phyloP scores from a whole-genome alignment of 1,284 basidiomycete genomes.

The Ceratobasidium sp. region DNA sequence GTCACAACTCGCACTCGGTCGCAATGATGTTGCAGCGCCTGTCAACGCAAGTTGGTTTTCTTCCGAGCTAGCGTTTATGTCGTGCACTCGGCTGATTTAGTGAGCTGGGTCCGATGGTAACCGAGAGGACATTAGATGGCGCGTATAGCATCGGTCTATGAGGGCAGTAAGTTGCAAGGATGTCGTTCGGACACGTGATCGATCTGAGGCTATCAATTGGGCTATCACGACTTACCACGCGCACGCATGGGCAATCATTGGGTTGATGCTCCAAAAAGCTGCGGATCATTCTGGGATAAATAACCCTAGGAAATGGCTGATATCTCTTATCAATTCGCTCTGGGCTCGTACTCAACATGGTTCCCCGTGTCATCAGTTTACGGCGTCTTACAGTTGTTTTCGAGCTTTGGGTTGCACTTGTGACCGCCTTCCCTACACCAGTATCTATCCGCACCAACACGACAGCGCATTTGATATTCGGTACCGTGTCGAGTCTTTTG shows the following conservation, averaged over 20 bases:
- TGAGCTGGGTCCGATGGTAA: too few species aligned
- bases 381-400: neutral
- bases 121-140: too few species aligned
- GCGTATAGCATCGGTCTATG: too few species aligned
- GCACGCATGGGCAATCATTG: slow-evolving; percentile 2
- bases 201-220: neutral
- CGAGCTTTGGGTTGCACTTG: neutral
- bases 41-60: too few species aligned
- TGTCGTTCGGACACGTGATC: too few species aligned
- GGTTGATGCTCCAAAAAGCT: neutral
- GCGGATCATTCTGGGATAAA: neutral
- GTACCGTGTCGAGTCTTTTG: slow-evolving; percentile 54
- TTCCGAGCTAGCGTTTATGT: too few species aligned
- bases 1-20: too few species aligned
- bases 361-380: neutral
- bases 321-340: too few species aligned
- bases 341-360: neutral
- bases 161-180: too few species aligned
- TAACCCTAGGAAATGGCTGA: neutral
- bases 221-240: neutral
- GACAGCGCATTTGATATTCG: slow-evolving; percentile 56
- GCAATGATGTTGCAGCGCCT: too few species aligned
- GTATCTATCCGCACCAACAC: slow-evolving; percentile 44
- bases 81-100: too few species aligned
- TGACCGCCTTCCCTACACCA: neutral